Base-by-base conservation (phyloP, 2,329 filamentous ascomycete species). In the Arachnomyces sp. region DNA sequence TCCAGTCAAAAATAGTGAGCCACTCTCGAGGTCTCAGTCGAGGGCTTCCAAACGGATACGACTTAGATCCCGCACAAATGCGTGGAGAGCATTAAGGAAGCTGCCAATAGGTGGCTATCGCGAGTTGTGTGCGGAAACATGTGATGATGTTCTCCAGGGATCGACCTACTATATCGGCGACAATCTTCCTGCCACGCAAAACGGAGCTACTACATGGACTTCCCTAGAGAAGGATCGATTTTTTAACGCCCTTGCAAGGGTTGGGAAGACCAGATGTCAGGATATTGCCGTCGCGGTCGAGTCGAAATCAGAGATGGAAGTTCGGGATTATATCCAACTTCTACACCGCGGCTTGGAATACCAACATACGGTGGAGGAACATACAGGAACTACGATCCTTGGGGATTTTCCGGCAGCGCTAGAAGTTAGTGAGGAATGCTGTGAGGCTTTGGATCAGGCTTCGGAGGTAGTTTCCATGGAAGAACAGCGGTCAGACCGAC, bases 261-360 rank as follows among this genome's bases (percentile, higher is more conserved):
- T 83, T 2, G 86, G 86, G 0, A 73, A 67, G 38, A 73, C 78
- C 50, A 68, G 87, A 45, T 52, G 83, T 1, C 62, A 62, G 2
- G 75, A 72, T 1, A 82, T 95, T 40, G 72, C 85, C 1, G 52
- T 62, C 7, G 69, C 74, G 0, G 68, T 95, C 12, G 69, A 69
- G 1, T 82, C 78, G 28, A 96, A 96, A 62, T 82, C 78, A 43
- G 74, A 78, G 47, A 56, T 82, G 7, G 87, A 95, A 61, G 78
- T 92, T 28, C 73, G 73, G 18, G 76, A 83, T 37, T 88, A 88
- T 55, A 58, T 93, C 3, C 53, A 68, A 5, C 58, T 84, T 1
- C 69, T 95, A 4, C 68, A 78, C 7, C 65, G 71, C 14, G 71
- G 68, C 1, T 49, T 66, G 4, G 59, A 69, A 28, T 55, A 62